Percentiles rank a stretch among this genome's conserved stretches.
These are phyloP conservation scores for Eutrema japonicum DNA, from an alignment of 345 rosid genomes.

Conservation along the genomic window DNA sequence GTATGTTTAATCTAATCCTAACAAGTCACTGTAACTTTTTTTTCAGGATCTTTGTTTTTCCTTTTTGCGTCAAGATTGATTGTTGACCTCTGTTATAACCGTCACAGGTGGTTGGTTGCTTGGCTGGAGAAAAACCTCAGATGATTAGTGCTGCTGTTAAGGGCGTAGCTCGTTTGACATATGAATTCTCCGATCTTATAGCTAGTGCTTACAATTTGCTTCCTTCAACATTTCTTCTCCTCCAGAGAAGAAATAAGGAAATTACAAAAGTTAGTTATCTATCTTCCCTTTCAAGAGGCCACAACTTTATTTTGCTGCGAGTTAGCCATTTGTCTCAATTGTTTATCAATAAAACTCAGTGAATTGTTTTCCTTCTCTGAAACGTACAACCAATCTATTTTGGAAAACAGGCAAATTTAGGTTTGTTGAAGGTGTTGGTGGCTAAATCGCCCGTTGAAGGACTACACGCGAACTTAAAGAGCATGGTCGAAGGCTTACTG, in stretches of 20 bases:
- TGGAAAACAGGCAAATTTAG: slow-evolving; percentile 85
- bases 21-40: neutral
- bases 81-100: slow-evolving; percentile 21
- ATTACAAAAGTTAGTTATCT: slow-evolving; percentile 67
- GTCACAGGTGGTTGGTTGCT: slow-evolving; percentile 84
- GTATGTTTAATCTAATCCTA: slow-evolving; percentile 46
- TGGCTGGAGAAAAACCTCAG: slow-evolving; percentile 94
- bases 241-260: slow-evolving; percentile 84
- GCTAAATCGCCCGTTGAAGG: slow-evolving; percentile 88
- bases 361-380: slow-evolving; percentile 31
- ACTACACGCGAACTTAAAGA: slow-evolving; percentile 68
- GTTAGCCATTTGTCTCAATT: slow-evolving; percentile 26
- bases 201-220: slow-evolving; percentile 75
- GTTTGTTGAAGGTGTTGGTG: slow-evolving; percentile 86
- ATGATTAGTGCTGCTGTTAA: slow-evolving; percentile 97
- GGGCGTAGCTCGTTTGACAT: slow-evolving; percentile 92
- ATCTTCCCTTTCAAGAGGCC: slow-evolving; percentile 23
- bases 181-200: slow-evolving; percentile 92
- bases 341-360: slow-evolving; percentile 1
- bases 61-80: slow-evolving; percentile 6
- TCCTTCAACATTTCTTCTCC: slow-evolving; percentile 90
- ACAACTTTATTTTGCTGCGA: slow-evolving; percentile 9
- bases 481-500: slow-evolving; percentile 84
- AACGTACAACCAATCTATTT: slow-evolving; percentile 19
- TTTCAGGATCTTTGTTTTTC: slow-evolving; percentile 19